Base-by-base conservation (phyloP, 805 yeast species). In the Wickerhamomyces canadensis region DNA sequence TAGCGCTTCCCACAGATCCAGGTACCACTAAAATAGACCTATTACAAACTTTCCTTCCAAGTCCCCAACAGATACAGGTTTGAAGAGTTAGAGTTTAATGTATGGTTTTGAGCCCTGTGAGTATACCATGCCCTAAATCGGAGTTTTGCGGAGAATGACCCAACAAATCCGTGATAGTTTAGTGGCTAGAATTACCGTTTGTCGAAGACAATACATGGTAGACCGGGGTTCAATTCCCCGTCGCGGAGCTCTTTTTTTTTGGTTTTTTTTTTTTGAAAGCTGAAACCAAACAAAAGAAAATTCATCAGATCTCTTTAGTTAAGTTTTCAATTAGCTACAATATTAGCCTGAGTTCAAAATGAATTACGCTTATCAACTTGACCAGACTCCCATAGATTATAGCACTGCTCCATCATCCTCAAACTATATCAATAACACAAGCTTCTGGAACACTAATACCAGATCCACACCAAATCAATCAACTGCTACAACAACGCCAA, bases 211-310 rank as follows among this genome's bases (percentile, higher is more conserved):
- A 24, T 17, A 34, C 53, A 46, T 42, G 53, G 53, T 39, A 42
- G 53, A 49, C 49, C 53, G 51, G 53, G 53, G 53, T 49, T 49
- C 53, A 41, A 49, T 49, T 49, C 53, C 53, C 53, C 51, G 53
- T 49, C 51, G 46, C 53, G 53, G 53, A 49, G 53, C 35, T 26
- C 31, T 28, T 37, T 41, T 40, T 33, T 39, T 37, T 17, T 19
- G 19, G 2, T 26, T 22, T 25, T 19, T 19, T 6, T 12, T 19
- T 19, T 29, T n/a, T 29, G n/a, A n/a, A n/a, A n/a, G n/a, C n/a
- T n/a, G n/a, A n/a, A n/a, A n/a, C n/a, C n/a, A n/a, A n/a, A n/a
- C n/a, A 24, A 18, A 24, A n/a, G 18, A 17, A 14, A n/a, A n/a
- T n/a, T n/a, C n/a, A n/a, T n/a, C n/a, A n/a, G n/a, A n/a, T n/a